A percentile compares a stretch with the other conserved stretches of the same genome.
Evolutionary conservation across 2,329 filamentous ascomycete species (phyloP).

Genomic region (Orbilia ellipsospora): DNA sequence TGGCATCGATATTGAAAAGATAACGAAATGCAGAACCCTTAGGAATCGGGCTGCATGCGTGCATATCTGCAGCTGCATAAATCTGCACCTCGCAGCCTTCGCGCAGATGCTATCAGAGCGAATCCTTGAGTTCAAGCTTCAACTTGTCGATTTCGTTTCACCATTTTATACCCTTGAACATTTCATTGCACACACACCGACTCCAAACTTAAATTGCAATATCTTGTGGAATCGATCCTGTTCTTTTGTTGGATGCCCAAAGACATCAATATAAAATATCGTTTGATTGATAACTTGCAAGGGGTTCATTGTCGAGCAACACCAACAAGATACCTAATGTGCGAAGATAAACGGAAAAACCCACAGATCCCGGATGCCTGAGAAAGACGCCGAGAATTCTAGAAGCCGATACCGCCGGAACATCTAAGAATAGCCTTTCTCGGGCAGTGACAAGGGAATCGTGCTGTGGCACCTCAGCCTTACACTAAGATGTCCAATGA

Average conservation of each 20-base stretch:
- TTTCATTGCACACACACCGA: not conserved
- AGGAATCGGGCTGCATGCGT: conserved; percentile 17
- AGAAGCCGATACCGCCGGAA: conserved; percentile 38
- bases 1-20: conserved; percentile 25
- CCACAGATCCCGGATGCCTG: too few relatives aligned
- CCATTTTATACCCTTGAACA: not conserved
- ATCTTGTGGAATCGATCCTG: not conserved
- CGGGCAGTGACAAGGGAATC: not conserved
- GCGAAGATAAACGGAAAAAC: too few relatives aligned
- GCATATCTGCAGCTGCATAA: conserved; percentile 38
- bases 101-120: conserved; percentile 23
- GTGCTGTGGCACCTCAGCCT: conserved; percentile 39
- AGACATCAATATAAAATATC: too few relatives aligned
- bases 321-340: too few relatives aligned
- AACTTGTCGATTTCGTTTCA: not conserved
- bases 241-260: not conserved
- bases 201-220: not conserved
- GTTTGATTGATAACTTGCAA: too few relatives aligned
- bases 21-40: conserved; percentile 17
- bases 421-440: conserved; percentile 35
- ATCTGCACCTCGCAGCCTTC: conserved; percentile 11
- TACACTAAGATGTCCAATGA: conserved; percentile 8
- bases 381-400: conserved; percentile 28
- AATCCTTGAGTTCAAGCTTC: not conserved
- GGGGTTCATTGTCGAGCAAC: too few relatives aligned